Conservation (phyloP, 2,329 filamentous ascomycete species). For the Cryphonectria radicalis region DNA sequence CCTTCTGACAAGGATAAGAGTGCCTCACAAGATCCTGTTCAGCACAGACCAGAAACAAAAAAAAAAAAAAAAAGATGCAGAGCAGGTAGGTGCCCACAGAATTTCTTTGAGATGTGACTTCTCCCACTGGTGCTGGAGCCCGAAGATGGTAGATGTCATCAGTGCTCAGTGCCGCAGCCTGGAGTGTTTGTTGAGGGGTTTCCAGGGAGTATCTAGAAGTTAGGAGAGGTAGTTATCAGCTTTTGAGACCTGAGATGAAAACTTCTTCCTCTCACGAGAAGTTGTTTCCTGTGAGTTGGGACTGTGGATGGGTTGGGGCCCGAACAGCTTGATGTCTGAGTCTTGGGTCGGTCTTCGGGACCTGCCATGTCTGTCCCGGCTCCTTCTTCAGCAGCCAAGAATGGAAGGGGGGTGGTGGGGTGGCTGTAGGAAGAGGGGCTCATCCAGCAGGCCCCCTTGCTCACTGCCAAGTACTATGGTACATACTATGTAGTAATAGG, state of each 20-base stretch:
- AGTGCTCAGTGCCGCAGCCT: neutral
- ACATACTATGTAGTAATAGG: neutral
- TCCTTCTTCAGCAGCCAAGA: neutral
- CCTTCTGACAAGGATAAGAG: neutral
- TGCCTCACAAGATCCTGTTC: neutral
- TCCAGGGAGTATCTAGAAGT: neutral
- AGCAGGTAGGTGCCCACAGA: conserved; percentile 2
- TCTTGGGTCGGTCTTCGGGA: neutral
- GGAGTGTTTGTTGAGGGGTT: neutral
- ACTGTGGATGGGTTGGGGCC: neutral
- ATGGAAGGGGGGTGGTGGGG: conserved; percentile 1
- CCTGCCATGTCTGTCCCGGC: neutral
- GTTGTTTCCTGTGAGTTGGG: neutral
- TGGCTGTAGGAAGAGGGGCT: conserved; percentile 1
- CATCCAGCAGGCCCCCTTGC: neutral
- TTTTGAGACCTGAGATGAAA: neutral
- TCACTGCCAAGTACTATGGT: neutral
- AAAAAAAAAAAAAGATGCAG: neutral
- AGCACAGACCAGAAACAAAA: neutral
- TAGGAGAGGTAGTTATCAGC: neutral
- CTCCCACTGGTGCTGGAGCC: neutral
- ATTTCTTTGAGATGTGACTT: conserved; percentile 1
- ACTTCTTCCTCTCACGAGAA: neutral
- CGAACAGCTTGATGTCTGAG: neutral
- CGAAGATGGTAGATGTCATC: neutral